Base-by-base conservation (phyloP, 169 alveolate species). In the Plasmodium gallinaceum region DNA sequence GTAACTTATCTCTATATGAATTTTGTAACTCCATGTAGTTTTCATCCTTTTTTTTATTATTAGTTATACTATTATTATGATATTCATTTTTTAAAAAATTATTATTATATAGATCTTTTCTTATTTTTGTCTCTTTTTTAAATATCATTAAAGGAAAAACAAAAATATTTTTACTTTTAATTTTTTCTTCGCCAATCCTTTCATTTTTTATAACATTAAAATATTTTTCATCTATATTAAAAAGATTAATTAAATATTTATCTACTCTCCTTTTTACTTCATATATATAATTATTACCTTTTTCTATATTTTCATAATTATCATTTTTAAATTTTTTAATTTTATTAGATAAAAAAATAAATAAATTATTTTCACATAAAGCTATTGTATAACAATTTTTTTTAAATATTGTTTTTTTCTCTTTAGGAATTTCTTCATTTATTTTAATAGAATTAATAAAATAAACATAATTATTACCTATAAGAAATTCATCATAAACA, bases 401-500 rank as follows among this genome's bases (percentile, higher is more conserved):
- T 60, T 68, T 69, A 54, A 12, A 54, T n/a, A 54, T 18, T 10
- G 14, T 54, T 14, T 46, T 46, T 26, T 12, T 51, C 16, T 1
- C 16, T n/a, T 72, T 5, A 14, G 18, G 8, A 16, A 39, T 37
- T n/a, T 32, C 57, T n/a, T 10, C 24, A 32, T 45, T 16, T 22
- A 66, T 43, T 46, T 60, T 75, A 37, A 45, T 12, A 10, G 74
- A 18, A 16, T 68, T 65, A 26, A 80, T 16, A 68, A 80, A 80
- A 62, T 68, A 22, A 20, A 80, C 74, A 32, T 66, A 68, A 5
- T 12, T 46, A 52, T 80, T 66, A 24, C 90, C 90, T 68, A 80
- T n/a, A 37, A 80, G 12, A 68, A 80, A 80, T 60, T 65, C 72
- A 54, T 80, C 90, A 68, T 68, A 68, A 22, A 37, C 48, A 37